A percentile compares a stretch with the other conserved stretches of the same genome.
phyloP scores from a whole-genome alignment of 306 rosid species.

The Lagenaria siceraria region DNA sequence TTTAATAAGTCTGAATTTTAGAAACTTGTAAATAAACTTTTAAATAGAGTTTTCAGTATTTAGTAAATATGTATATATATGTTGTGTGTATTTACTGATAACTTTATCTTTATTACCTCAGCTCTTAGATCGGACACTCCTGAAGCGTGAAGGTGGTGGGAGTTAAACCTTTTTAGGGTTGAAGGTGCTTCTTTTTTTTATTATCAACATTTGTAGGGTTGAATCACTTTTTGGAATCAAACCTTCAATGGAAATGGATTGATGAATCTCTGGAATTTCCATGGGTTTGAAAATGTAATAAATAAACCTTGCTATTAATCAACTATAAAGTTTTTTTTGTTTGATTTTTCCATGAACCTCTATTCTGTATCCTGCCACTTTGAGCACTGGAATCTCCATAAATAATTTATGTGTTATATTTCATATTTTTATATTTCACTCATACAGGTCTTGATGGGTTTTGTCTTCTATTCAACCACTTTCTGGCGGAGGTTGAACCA shows the following conservation, averaged over 20 bases:
- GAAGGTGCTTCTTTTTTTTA: not conserved
- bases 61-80: no score
- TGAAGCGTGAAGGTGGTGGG: slow-evolving; percentile 16
- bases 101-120: slow-evolving; percentile 15
- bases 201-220: not conserved
- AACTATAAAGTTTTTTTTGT: not conserved
- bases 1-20: no score
- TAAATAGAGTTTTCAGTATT: no score
- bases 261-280: slow-evolving; percentile 3
- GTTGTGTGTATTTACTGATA: not conserved
- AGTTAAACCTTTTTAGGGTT: no score
- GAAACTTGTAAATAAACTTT: no score
- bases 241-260: not conserved
- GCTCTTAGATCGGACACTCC: slow-evolving; percentile 41
- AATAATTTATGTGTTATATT: not conserved
- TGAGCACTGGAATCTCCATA: not conserved
- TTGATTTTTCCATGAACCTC: not conserved
- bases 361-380: not conserved
- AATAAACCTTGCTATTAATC: slow-evolving; percentile 6
- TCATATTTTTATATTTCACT: not conserved
- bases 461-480: not conserved
- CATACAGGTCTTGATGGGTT: not conserved
- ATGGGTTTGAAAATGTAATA: slow-evolving; percentile 9
- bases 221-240: not conserved
- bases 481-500: not conserved